These are phyloP conservation scores for Xerocomus potaroensis DNA, from an alignment of 768 basidiomycete species.

Conservation along the genomic window DNA sequence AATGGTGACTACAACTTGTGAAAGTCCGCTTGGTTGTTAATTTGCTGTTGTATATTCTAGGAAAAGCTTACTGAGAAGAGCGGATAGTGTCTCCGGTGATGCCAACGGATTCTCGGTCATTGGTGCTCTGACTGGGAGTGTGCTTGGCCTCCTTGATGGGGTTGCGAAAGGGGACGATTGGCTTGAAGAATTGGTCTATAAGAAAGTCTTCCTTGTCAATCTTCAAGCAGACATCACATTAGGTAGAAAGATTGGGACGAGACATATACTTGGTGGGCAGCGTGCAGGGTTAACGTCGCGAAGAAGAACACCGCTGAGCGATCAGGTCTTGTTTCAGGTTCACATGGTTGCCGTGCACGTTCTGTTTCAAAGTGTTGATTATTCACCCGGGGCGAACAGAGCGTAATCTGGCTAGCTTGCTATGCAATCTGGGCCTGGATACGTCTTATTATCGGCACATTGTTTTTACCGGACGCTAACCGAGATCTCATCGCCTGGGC, in stretches of 20 bases:
- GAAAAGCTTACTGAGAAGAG: slow-evolving; percentile 15
- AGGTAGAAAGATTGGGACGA: not conserved
- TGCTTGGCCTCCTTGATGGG: not conserved
- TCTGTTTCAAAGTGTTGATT: not conserved
- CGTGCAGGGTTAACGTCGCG: not conserved
- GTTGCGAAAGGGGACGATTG: not conserved
- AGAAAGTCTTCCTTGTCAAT: not conserved
- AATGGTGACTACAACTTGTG: slow-evolving; percentile 16
- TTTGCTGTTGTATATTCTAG: not conserved
- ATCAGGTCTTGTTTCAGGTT: not conserved
- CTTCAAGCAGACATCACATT: not conserved
- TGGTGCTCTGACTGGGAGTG: not conserved
- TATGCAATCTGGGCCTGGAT: too few relatives aligned
- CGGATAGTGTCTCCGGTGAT: slow-evolving; percentile 13
- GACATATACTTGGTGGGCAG: not conserved
- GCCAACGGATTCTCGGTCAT: slow-evolving; percentile 1
- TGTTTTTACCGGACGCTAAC: too few relatives aligned
- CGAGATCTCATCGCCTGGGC: too few relatives aligned
- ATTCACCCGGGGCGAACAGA: not conserved
- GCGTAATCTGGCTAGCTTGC: too few relatives aligned
- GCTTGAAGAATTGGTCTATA: not conserved
- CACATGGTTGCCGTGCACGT: not conserved
- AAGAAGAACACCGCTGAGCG: not conserved
- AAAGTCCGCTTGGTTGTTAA: not conserved
- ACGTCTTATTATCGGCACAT: too few relatives aligned